These are phyloP conservation scores for Tilletia caries DNA, from an alignment of 1,284 basidiomycete species.

Conservation along the genomic window DNA sequence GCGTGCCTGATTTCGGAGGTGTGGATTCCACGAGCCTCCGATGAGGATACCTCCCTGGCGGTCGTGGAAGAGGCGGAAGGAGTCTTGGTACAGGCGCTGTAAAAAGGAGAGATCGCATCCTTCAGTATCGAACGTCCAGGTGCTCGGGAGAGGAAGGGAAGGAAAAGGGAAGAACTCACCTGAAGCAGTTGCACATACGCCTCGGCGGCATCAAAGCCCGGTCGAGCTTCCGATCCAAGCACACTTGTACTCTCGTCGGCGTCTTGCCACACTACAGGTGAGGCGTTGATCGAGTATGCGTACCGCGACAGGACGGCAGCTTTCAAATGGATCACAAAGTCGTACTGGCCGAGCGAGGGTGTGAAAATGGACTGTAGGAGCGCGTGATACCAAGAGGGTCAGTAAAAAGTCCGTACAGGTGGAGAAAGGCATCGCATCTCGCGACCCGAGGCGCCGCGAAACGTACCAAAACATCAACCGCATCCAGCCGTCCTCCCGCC, in stretches of 20 bases:
- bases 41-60: slow-evolving; percentile 67
- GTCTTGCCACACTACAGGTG: slow-evolving; percentile 56
- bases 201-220: slow-evolving; percentile 71
- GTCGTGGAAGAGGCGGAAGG: slow-evolving; percentile 81
- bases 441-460: slow-evolving; percentile 12
- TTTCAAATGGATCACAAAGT: slow-evolving; percentile 76
- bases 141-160: too few relatives aligned
- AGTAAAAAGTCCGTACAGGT: neutral
- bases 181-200: slow-evolving; percentile 62
- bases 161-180: slow-evolving; percentile 1
- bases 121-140: neutral
- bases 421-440: neutral
- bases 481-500: neutral
- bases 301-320: slow-evolving; percentile 69
- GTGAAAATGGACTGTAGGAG: slow-evolving; percentile 68
- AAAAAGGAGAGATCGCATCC: slow-evolving; percentile 2
- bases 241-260: neutral
- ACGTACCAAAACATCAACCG: slow-evolving; percentile 2
- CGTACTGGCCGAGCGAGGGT: slow-evolving; percentile 79
- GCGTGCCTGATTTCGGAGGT: slow-evolving; percentile 54
- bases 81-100: slow-evolving; percentile 72
- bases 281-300: slow-evolving; percentile 46
- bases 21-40: slow-evolving; percentile 82
- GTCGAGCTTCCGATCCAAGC: slow-evolving; percentile 28
- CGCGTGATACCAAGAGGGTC: neutral